Percentiles rank a stretch among this genome's conserved stretches.
phyloP scores from a whole-genome alignment of 495 filamentous ascomycete species.

The Viridothelium virens region DNA sequence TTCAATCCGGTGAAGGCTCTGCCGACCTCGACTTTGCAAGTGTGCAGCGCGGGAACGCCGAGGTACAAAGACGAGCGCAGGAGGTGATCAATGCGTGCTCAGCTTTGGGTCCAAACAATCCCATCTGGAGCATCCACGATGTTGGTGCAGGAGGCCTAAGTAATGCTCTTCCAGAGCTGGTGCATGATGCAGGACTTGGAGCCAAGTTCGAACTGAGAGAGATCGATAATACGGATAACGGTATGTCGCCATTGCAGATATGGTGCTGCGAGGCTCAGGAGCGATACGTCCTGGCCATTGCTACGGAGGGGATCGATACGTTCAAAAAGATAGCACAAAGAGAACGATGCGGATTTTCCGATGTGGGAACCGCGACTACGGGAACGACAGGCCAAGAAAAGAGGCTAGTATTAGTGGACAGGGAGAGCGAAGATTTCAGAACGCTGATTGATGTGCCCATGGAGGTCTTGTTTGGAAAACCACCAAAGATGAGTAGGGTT shows the following conservation, averaged over 20 bases:
- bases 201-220: constrained; percentile 87
- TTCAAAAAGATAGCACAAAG: constrained; percentile 77
- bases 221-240: constrained; percentile 76
- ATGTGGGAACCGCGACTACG: constrained; percentile 72
- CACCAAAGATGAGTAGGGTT: constrained; percentile 70
- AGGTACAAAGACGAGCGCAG: constrained; percentile 89
- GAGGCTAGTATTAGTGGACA: constrained; percentile 70
- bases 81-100: constrained; percentile 94
- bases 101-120: constrained; percentile 71
- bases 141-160: constrained; percentile 92
- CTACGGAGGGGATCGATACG: constrained; percentile 65
- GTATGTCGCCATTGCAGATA: constrained; percentile 91
- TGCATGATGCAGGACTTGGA: constrained; percentile 82
- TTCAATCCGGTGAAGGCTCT: constrained; percentile 77
- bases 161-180: constrained; percentile 86
- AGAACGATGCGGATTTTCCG: constrained; percentile 88
- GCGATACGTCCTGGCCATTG: constrained; percentile 81
- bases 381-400: constrained; percentile 54
- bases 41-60: constrained; percentile 89
- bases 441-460: constrained; percentile 86
- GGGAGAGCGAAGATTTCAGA: constrained; percentile 67
- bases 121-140: constrained; percentile 94
- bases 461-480: constrained; percentile 84
- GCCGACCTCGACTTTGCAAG: constrained; percentile 91
- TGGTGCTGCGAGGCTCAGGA: constrained; percentile 98